Evolutionary conservation across 306 rosid genomes (phyloP).

Genomic region (Acacia melanoxylon): DNA sequence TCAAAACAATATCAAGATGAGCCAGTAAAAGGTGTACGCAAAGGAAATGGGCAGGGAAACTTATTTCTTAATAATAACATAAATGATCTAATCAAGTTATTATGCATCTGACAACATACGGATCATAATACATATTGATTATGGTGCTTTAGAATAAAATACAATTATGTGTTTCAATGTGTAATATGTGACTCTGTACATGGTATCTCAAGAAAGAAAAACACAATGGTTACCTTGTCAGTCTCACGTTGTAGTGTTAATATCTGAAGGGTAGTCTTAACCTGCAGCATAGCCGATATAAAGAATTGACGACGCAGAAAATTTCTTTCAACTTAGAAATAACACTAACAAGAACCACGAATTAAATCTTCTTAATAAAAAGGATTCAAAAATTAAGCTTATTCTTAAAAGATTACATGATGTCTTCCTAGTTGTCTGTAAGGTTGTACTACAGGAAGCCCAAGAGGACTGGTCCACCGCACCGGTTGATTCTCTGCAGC

Average conservation of each 20-base stretch:
- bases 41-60: slow-evolving; percentile 12
- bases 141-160: background rate
- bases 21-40: background rate
- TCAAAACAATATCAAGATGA: background rate
- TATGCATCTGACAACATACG: slow-evolving; percentile 18
- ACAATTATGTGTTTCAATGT: slow-evolving; percentile 1
- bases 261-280: slow-evolving; percentile 90
- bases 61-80: background rate
- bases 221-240: slow-evolving; percentile 63
- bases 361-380: background rate
- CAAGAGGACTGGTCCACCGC: slow-evolving; percentile 88
- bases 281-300: slow-evolving; percentile 52
- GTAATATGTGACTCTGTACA: background rate
- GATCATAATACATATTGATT: slow-evolving; percentile 1
- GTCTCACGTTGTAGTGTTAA: slow-evolving; percentile 84
- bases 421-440: slow-evolving; percentile 79
- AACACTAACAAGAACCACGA: background rate
- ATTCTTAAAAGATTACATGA: slow-evolving; percentile 58
- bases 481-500: slow-evolving; percentile 88
- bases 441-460: slow-evolving; percentile 97
- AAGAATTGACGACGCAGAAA: slow-evolving; percentile 28
- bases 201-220: background rate
- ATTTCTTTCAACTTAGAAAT: slow-evolving; percentile 7
- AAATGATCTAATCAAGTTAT: background rate
- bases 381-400: background rate